Evolutionary conservation across 345 rosid species (phyloP).

Genomic region (Aegle marmelos): DNA sequence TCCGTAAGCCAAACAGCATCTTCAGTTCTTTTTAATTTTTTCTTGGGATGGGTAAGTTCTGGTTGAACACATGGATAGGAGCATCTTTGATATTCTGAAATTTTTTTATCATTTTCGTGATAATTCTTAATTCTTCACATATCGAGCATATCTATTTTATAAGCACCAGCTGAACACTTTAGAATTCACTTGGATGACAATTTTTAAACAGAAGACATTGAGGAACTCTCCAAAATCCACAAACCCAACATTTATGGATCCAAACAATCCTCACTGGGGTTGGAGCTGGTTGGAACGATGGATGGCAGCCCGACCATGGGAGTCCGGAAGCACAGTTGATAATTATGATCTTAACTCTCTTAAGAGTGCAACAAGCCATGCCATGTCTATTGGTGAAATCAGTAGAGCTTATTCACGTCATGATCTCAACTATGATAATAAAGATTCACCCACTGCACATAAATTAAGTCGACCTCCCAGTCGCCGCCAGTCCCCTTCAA

Average conservation of each 20-base stretch:
- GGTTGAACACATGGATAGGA: neutral
- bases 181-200: conserved; percentile 11
- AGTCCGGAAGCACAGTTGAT: conserved; percentile 40
- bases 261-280: conserved; percentile 80
- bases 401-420: conserved; percentile 42
- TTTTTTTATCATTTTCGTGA: neutral
- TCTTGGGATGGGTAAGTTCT: neutral
- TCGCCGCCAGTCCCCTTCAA: conserved; percentile 48
- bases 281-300: conserved; percentile 99
- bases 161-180: neutral
- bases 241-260: conserved; percentile 62
- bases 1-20: neutral
- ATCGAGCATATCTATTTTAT: neutral
- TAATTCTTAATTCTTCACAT: neutral
- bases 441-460: conserved; percentile 39
- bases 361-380: conserved; percentile 46
- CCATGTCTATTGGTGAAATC: conserved; percentile 47
- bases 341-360: conserved; percentile 55
- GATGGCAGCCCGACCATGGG: conserved; percentile 89
- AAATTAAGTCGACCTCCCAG: conserved; percentile 36
- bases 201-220: conserved; percentile 49
- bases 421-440: conserved; percentile 26
- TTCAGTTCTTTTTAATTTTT: neutral
- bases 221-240: conserved; percentile 49
- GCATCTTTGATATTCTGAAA: neutral